Evolutionary conservation across 2,329 filamentous ascomycete species (phyloP), one percentile per base, ranked within the genome.

Genomic region (Bipolaris sorokiniana): DNA sequence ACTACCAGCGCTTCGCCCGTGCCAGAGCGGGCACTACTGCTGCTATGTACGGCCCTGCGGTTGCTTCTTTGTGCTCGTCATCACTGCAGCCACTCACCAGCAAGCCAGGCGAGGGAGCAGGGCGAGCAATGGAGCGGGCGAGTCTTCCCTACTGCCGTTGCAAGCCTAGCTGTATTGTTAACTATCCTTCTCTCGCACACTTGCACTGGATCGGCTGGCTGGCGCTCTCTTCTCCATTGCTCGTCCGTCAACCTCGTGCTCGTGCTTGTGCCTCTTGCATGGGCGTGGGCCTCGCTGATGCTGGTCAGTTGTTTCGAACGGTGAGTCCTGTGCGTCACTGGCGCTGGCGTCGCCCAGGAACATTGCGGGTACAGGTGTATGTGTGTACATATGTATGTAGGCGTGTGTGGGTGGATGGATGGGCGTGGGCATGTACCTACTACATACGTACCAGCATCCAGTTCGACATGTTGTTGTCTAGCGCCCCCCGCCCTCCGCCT

Each of bases 301-400:
- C 49, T 53, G 44, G 52, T 34, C 45, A 38, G 48, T 18, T 45
- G 44, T 57, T 53, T 54, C 40, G 56, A 56, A 59, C 56, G 56
- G 56, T 56, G 48, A 56, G 41, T 26, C 42, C 34, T 40, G 23
- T 58, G 47, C 52, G 56, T 54, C 51, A 51, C 53, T 56, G 57
- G 57, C 54, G 48, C 36, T 51, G 52, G 44, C 44, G 53, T 31
- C 23, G 49, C 49, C 54, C 47, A 54, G 33, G 48, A 57, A 53
- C 56, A 57, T 50, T 33, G 51, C 45, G 44, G 37, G 49, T 37
- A 41, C 28, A 31, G 28, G 28, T 31, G 28, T 31, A 31, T 31
- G 28, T 31, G 28, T 31, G 28, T 31, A 31, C 28, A 31, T 31
- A 13, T 31, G 28, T 11, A 31, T 31, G 28, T 31, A 31, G 28